phyloP scores from a whole-genome alignment of 2,329 filamentous ascomycete species.

The Oidium heveae region DNA sequence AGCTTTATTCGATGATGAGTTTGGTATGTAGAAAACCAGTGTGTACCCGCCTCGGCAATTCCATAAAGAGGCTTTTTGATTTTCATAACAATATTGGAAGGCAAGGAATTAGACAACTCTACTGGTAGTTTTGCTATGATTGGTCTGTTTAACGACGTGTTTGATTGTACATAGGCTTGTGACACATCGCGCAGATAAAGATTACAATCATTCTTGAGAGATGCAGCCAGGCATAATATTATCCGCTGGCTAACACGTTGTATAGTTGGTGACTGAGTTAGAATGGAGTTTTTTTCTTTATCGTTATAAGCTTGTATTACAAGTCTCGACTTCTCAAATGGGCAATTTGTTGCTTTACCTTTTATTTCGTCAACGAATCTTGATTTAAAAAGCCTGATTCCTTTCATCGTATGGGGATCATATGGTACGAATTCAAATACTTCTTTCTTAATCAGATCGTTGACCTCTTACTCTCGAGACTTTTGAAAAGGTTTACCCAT shows the following conservation, averaged over 20 bases:
- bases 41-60: no score
- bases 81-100: background rate
- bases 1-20: background rate
- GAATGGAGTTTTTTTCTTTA: background rate
- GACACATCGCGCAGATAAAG: background rate
- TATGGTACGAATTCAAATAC: background rate
- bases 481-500: no score
- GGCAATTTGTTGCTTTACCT: background rate
- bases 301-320: background rate
- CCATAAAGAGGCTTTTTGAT: no score
- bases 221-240: background rate
- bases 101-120: background rate
- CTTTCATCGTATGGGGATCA: background rate
- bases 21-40: slow-evolving; percentile 1
- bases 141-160: background rate
- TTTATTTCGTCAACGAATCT: background rate
- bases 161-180: background rate
- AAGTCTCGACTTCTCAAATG: background rate
- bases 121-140: background rate
- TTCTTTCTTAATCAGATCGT: no score
- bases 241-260: background rate
- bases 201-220: background rate
- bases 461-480: no score
- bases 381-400: background rate
- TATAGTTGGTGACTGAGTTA: background rate